Conservation (phyloP, 768 basidiomycete species). For the Melanogaster broomeanus region DNA sequence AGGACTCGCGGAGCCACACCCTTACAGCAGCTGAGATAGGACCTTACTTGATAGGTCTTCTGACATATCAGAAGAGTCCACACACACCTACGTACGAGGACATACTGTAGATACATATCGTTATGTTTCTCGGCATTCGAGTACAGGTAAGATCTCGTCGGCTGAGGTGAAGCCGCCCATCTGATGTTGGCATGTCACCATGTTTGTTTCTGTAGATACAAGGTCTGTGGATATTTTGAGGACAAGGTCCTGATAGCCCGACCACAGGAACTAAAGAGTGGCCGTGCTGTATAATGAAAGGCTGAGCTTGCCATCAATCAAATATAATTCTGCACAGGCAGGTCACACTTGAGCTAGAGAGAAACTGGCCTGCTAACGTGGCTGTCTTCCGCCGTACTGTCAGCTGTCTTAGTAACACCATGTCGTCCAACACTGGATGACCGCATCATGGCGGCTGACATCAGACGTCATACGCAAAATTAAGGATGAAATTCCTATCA, state of each 20-base stretch:
- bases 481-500: slow-evolving; percentile 3
- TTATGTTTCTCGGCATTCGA: not conserved
- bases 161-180: not conserved
- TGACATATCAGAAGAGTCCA: too few relatives aligned
- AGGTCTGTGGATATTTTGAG: too few relatives aligned
- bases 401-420: too few relatives aligned
- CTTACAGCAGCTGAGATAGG: not conserved
- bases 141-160: not conserved
- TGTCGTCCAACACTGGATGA: not conserved
- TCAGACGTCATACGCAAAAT: not conserved
- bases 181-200: not conserved
- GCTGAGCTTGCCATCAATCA: slow-evolving; percentile 31
- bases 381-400: too few relatives aligned
- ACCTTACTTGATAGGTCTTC: too few relatives aligned
- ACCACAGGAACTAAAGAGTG: slow-evolving; percentile 7
- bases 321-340: not conserved
- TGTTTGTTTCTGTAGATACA: not conserved
- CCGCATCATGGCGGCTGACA: too few relatives aligned
- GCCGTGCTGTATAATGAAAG: slow-evolving; percentile 20
- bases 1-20: slow-evolving; percentile 1
- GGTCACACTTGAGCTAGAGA: not conserved
- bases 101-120: too few relatives aligned
- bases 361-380: too few relatives aligned
- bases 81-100: not conserved
- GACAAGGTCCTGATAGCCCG: slow-evolving; percentile 31